phyloP scores from a whole-genome alignment of 1,284 basidiomycete species.

The Porogramme epimiltina region DNA sequence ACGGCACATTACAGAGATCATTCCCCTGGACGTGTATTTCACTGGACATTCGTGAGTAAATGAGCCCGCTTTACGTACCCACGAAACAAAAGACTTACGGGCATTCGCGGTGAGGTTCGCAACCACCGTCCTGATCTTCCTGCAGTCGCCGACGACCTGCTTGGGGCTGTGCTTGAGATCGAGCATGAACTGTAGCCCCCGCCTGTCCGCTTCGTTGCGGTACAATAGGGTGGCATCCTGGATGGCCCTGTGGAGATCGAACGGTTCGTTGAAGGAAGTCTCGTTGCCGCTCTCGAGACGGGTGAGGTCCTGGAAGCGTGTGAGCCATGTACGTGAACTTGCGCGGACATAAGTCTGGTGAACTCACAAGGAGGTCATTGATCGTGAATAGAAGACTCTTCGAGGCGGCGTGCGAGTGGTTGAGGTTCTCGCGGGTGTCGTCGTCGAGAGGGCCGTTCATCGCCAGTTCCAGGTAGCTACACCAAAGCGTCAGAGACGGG shows the following conservation, averaged over 20 bases:
- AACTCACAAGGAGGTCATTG: slow-evolving; percentile 73
- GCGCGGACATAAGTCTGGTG: neutral
- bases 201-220: slow-evolving; percentile 68
- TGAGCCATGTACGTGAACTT: no score
- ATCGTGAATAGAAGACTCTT: slow-evolving; percentile 84
- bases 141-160: slow-evolving; percentile 69
- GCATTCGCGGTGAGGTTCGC: slow-evolving; percentile 87
- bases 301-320: slow-evolving; percentile 65
- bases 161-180: slow-evolving; percentile 56
- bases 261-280: slow-evolving; percentile 82
- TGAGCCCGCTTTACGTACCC: slow-evolving; percentile 2
- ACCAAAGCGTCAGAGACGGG: neutral
- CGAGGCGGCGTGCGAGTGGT: slow-evolving; percentile 80
- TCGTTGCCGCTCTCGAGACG: slow-evolving; percentile 81
- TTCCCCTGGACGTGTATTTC: slow-evolving; percentile 74
- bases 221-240: slow-evolving; percentile 70
- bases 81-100: slow-evolving; percentile 41
- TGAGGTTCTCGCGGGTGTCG: slow-evolving; percentile 82
- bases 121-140: slow-evolving; percentile 81
- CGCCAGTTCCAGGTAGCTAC: slow-evolving; percentile 83
- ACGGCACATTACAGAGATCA: slow-evolving; percentile 66
- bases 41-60: slow-evolving; percentile 41
- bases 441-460: slow-evolving; percentile 77
- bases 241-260: slow-evolving; percentile 72
- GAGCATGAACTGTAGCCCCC: slow-evolving; percentile 67